A percentile compares a stretch with the other conserved stretches of the same genome.
These are phyloP conservation scores for Panaeolus cyanescens DNA, from an alignment of 768 basidiomycete genomes.

Conservation along the genomic window DNA sequence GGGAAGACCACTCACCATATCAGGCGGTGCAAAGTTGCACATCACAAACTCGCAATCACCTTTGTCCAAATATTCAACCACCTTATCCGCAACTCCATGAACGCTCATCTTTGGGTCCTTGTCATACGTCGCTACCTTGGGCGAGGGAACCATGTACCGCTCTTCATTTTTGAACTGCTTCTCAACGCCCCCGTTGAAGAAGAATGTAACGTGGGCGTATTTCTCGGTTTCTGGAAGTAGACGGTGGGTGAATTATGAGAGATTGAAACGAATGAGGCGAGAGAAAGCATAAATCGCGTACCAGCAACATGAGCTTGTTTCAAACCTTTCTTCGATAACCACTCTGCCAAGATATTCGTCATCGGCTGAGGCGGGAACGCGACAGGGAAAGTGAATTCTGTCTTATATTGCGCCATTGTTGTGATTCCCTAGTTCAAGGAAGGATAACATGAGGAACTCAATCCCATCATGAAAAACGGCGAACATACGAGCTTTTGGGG, in stretches of 20 bases:
- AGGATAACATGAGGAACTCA: too few relatives aligned
- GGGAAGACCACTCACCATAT: conserved; percentile 91
- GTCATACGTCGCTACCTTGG: conserved; percentile 94
- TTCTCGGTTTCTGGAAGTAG: conserved; percentile 88
- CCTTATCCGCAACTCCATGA: conserved; percentile 85
- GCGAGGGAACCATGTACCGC: conserved; percentile 87
- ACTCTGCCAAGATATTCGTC: conserved; percentile 94
- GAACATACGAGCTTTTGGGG: not conserved
- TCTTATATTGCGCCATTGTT: conserved; percentile 93
- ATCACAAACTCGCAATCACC: conserved; percentile 84
- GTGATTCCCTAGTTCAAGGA: too few relatives aligned
- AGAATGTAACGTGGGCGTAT: conserved; percentile 96
- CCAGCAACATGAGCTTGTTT: conserved; percentile 91
- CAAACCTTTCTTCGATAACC: conserved; percentile 75
- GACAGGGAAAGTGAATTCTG: conserved; percentile 84
- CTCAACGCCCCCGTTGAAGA: conserved; percentile 96
- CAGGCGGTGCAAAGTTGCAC: conserved; percentile 97
- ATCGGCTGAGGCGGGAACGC: conserved; percentile 95
- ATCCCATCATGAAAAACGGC: conserved; percentile 42
- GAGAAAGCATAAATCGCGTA: too few relatives aligned
- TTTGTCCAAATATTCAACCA: conserved; percentile 78
- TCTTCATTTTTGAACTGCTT: conserved; percentile 85
- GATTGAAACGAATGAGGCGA: too few relatives aligned
- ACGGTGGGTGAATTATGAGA: too few relatives aligned
- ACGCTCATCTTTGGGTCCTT: conserved; percentile 88